Evolutionary conservation across 2,329 filamentous ascomycete genomes (phyloP).

Genomic region (Aspergillus ibericus): DNA sequence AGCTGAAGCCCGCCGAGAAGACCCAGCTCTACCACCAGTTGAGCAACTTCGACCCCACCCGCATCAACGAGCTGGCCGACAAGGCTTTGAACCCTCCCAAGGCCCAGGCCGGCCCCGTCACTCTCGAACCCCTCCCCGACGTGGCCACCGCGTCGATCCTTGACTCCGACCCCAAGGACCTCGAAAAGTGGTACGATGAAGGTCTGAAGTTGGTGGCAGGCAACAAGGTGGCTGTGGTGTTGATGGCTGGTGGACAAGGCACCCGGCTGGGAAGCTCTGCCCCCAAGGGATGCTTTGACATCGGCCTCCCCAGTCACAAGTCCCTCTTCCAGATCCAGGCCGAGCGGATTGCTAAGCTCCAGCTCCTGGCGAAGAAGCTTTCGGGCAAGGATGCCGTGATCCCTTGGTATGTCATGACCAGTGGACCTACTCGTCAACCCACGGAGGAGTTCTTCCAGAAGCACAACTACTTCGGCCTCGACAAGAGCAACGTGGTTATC

Average conservation of each 20-base stretch:
- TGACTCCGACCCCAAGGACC: conserved; percentile 76
- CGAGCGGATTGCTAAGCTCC: conserved; percentile 84
- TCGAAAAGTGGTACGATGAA: conserved; percentile 78
- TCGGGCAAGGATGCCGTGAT: conserved; percentile 64
- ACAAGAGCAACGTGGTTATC: conserved; percentile 80
- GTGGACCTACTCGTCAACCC: conserved; percentile 83
- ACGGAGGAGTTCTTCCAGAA: conserved; percentile 93
- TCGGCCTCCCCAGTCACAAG: conserved; percentile 88
- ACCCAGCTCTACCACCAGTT: conserved; percentile 79
- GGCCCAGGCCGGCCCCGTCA: conserved; percentile 49
- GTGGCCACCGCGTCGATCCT: conserved; percentile 86
- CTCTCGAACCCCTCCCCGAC: conserved; percentile 83
- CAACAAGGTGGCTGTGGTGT: conserved; percentile 77
- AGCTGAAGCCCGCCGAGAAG: conserved; percentile 71
- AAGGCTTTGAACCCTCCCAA: conserved; percentile 77
- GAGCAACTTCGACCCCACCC: conserved; percentile 73
- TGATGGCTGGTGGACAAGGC: conserved; percentile 97
- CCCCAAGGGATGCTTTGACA: conserved; percentile 97
- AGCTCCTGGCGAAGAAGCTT: conserved; percentile 74
- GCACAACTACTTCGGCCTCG: conserved; percentile 86
- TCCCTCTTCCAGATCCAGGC: conserved; percentile 97
- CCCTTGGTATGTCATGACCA: conserved; percentile 99
- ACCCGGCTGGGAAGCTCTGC: conserved; percentile 91
- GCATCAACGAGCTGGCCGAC: conserved; percentile 85
- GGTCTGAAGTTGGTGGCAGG: conserved; percentile 66